Evolutionary conservation across 768 basidiomycete genomes (phyloP), one percentile per base, ranked within the genome.

Genomic region (Boletus insuetus): DNA sequence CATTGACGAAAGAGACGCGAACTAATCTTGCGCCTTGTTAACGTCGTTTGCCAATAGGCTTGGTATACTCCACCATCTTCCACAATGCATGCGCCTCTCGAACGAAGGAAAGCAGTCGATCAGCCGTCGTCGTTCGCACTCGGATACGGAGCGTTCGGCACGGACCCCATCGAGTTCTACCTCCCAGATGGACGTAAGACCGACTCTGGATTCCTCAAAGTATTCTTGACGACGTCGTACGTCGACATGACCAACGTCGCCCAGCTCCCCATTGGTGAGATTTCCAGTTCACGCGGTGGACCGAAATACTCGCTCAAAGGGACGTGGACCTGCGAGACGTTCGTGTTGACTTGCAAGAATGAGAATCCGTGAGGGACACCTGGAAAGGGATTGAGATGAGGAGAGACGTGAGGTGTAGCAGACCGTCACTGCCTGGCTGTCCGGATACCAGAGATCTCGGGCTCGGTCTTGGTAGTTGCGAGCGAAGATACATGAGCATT

Each of bases 121-220:
- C 16, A 19, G 2, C 60, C 64, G 8, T 65, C 64, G 10, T 7
- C 50, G 41, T 63, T 65, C 32, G 51, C 64, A 16, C 44, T 56
- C n/a, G 64, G 64, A 40, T 63, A 63, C 20, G 64, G 64, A 3
- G 61, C 31, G 12, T 65, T 60, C 22, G 60, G 64, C 9, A 59
- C 58, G 5, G 29, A 65, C 34, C 46, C 64, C 8, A 53, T 65
- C 46, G 51, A 65, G 34, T 58, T 65, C 20, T 58, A 56, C 45
- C 54, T 62, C 4, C 53, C 54, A 1, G 22, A 19, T 0, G 54
- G 31, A 16, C 12, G 38, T 5, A 6, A 43, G 6, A 50, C 8
- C 2, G 64, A 65, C 42, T 62, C 64, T 3, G 61, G 58, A 14
- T 65, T 65, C 38, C 60, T 65, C 55, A 65, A 58, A 40, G 34